Evolutionary conservation across 306 rosid species (phyloP).

Genomic region (Trifolium fragiferum): DNA sequence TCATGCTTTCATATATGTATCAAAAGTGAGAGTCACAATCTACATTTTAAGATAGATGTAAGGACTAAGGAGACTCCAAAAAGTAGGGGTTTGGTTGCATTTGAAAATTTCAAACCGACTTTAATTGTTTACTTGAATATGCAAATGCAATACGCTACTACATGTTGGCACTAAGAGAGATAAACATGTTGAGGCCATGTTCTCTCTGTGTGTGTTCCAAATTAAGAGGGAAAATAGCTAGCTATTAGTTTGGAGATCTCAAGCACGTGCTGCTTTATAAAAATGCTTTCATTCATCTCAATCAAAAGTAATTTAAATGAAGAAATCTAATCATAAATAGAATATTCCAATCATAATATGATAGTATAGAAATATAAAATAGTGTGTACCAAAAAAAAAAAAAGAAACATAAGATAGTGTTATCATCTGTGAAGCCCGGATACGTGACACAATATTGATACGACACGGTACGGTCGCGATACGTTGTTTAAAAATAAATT

Average conservation of each 20-base stretch:
- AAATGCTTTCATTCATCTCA: not conserved
- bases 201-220: not conserved
- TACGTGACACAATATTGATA: too few relatives aligned
- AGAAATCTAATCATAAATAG: not conserved
- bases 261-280: not conserved
- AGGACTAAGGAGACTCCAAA: not conserved
- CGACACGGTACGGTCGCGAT: too few relatives aligned
- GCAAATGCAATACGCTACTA: slow-evolving; percentile 3
- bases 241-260: not conserved
- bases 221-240: not conserved
- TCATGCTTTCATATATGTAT: not conserved
- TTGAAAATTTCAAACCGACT: slow-evolving; percentile 28
- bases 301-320: not conserved
- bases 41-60: not conserved
- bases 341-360: too few relatives aligned
- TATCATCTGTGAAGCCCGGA: too few relatives aligned
- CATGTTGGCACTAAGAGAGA: slow-evolving; percentile 20
- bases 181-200: slow-evolving; percentile 22
- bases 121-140: not conserved
- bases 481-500: too few relatives aligned
- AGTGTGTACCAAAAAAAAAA: too few relatives aligned
- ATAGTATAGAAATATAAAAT: too few relatives aligned
- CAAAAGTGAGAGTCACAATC: not conserved
- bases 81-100: not conserved
- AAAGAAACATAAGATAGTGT: too few relatives aligned